Conservation (phyloP, 23 red algal genomes). For the Gracilaria vermiculophylla region DNA sequence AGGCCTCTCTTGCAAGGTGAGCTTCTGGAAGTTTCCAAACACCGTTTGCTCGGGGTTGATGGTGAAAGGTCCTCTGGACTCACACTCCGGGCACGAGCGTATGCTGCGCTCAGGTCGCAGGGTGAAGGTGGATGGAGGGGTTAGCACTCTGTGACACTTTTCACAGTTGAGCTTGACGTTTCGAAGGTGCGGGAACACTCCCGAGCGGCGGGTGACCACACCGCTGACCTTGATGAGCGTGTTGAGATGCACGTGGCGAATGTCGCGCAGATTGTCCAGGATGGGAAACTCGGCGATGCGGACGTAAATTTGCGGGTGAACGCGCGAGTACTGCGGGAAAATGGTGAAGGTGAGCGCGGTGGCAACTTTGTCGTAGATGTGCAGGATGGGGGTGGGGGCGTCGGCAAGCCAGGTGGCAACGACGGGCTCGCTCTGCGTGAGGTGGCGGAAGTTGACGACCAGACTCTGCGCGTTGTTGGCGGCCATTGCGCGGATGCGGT, state of each 20-base stretch:
- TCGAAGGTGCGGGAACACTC: constrained; percentile 91
- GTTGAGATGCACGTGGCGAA: constrained; percentile 98
- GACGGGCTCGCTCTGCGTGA: constrained; percentile 75
- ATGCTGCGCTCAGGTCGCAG: constrained; percentile 78
- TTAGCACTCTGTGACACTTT: constrained; percentile 67
- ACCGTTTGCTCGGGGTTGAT: constrained; percentile 89
- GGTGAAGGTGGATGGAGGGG: constrained; percentile 58
- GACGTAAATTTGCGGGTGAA: constrained; percentile 92
- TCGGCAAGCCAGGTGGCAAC: constrained; percentile 96
- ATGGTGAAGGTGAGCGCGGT: constrained; percentile 74
- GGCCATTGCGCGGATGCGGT: constrained; percentile 82
- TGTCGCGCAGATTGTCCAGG: constrained; percentile 86
- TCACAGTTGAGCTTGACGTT: constrained; percentile 88
- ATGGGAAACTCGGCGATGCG: constrained; percentile 96
- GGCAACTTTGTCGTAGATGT: constrained; percentile 90
- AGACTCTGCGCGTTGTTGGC: constrained; percentile 91
- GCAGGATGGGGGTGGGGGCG: constrained; percentile 87
- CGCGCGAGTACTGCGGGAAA: constrained; percentile 78
- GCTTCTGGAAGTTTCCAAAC: constrained; percentile 96
- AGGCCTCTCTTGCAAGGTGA: constrained; percentile 95
- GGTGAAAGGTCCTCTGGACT: constrained; percentile 88
- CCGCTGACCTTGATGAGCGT: constrained; percentile 92
- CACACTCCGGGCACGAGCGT: constrained; percentile 75
- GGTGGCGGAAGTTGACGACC: constrained; percentile 81
- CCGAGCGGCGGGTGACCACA: constrained; percentile 91